Evolutionary conservation across 2,329 filamentous ascomycete genomes (phyloP), one percentile per base, ranked within the genome.

Genomic region (Aspergillus sp.): DNA sequence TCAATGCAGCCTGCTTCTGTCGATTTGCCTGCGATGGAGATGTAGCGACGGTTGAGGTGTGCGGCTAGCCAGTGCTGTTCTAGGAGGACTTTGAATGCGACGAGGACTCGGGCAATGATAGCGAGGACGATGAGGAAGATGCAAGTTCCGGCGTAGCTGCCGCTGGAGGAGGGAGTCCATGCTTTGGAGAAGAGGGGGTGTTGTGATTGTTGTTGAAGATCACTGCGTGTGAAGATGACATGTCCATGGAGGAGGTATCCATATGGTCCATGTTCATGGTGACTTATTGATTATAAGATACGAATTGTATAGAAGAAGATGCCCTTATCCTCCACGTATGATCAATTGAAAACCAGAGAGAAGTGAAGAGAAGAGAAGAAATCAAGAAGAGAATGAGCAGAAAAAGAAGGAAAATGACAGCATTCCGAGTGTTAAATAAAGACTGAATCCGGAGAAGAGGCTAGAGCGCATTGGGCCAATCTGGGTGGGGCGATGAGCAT

Each of bases 71-170:
- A 94, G 70, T 52, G 72, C 61, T 77, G 66, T 72, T 81, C 69
- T 70, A 80, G 67, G 11, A 72, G 58, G 26, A 71, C 62, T 62
- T 88, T 89, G 56, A 79, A 73, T 3, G 90, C 90, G 40, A 91
- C 71, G 11, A 95, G 73, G 13, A 74, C 69, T 41, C 90, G 86
- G 59, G 85, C 82, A 44, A 85, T 59, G 48, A 83, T 73, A 47
- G 83, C 83, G 40, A 97, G 82, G 36, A 86, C 56, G 62, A 95
- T 83, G 46, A 96, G 78, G 70, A 96, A 96, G 65, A 96, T 87
- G 73, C 91, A 95, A 27, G 89, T 95, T 44, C 82, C 91, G 2
- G 88, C 89, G 67, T 96, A 97, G 47, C 77, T 71, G 55, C 85
- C 88, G 5, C 76, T 71, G 31, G 71, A 83, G 27, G 62, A 68